These are phyloP conservation scores for Angomonas deanei DNA, from an alignment of 208 protist species.

Conservation along the genomic window DNA sequence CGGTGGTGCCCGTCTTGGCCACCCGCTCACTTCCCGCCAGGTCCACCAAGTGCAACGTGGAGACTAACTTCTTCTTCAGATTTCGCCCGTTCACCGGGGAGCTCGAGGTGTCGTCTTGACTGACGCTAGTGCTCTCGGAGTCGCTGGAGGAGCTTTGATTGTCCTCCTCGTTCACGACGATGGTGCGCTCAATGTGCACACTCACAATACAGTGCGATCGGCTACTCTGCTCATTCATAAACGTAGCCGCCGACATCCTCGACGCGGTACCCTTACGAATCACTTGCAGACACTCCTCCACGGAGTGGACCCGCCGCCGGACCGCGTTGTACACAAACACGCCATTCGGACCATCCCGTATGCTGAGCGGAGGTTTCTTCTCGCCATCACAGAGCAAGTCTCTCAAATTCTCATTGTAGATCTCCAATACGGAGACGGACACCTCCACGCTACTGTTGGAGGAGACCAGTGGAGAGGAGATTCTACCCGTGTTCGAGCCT, in stretches of 20 bases:
- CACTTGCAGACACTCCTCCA: slow-evolving; percentile 46
- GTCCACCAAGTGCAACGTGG: slow-evolving; percentile 93
- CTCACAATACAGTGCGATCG: slow-evolving; percentile 95
- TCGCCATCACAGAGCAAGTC: slow-evolving; percentile 48
- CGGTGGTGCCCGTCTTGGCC: slow-evolving; percentile 90
- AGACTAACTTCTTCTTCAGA: slow-evolving; percentile 32
- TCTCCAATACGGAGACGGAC: slow-evolving; percentile 63
- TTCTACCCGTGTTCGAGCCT: background rate
- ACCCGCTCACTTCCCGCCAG: slow-evolving; percentile 88
- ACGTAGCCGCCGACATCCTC: slow-evolving; percentile 69
- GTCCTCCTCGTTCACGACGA: slow-evolving; percentile 10
- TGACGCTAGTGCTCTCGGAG: background rate
- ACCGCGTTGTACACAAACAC: slow-evolving; percentile 81
- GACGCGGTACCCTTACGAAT: slow-evolving; percentile 47
- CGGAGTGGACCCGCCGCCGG: slow-evolving; percentile 35
- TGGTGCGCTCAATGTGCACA: slow-evolving; percentile 79
- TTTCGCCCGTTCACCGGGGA: background rate
- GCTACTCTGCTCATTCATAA: slow-evolving; percentile 93
- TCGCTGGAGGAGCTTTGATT: slow-evolving; percentile 12
- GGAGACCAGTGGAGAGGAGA: background rate
- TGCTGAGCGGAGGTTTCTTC: slow-evolving; percentile 33
- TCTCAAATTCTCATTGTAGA: slow-evolving; percentile 84
- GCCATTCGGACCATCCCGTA: slow-evolving; percentile 72
- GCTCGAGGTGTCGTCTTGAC: background rate
- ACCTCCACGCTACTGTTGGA: slow-evolving; percentile 17